These are phyloP conservation scores for Neofusicoccum ribis DNA, from an alignment of 2,329 filamentous ascomycete genomes.

Conservation along the genomic window DNA sequence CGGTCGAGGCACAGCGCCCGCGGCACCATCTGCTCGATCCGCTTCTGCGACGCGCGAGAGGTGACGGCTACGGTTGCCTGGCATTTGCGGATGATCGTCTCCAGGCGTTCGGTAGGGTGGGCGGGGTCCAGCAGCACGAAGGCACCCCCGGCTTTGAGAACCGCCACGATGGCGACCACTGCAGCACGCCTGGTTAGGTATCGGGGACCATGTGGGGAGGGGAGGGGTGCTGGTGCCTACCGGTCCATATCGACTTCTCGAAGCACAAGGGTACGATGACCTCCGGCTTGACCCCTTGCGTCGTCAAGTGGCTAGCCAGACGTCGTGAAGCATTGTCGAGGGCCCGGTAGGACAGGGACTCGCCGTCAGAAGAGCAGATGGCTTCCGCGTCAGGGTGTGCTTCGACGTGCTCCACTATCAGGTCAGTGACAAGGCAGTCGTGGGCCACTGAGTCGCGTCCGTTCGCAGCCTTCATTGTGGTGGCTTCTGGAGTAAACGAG, in stretches of 20 bases:
- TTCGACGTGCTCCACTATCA: constrained; percentile 21
- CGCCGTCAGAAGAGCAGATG: neutral
- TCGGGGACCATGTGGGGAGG: neutral
- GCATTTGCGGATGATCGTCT: constrained; percentile 60
- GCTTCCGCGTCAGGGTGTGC: constrained; percentile 21
- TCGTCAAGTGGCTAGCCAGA: constrained; percentile 53
- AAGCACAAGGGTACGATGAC: constrained; percentile 71
- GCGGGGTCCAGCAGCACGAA: constrained; percentile 70
- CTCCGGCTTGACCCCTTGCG: constrained; percentile 50
- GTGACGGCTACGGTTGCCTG: constrained; percentile 31
- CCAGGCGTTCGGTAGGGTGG: constrained; percentile 56
- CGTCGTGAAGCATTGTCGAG: constrained; percentile 65
- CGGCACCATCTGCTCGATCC: neutral
- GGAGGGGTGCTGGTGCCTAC: neutral
- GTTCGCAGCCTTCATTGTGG: neutral
- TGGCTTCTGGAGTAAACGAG: neutral
- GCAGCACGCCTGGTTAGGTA: constrained; percentile 39
- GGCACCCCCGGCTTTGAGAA: constrained; percentile 72
- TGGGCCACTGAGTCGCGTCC: constrained; percentile 24
- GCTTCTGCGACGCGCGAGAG: neutral
- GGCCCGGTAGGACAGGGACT: constrained; percentile 64
- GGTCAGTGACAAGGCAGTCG: neutral
- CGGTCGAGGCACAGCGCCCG: neutral
- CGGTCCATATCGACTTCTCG: constrained; percentile 66
- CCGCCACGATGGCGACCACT: constrained; percentile 72